A percentile compares a stretch with the other conserved stretches of the same genome.
Evolutionary conservation across 371 early-diverging fungal species (phyloP).

Genomic region (Syncephalastrum monosporum): DNA sequence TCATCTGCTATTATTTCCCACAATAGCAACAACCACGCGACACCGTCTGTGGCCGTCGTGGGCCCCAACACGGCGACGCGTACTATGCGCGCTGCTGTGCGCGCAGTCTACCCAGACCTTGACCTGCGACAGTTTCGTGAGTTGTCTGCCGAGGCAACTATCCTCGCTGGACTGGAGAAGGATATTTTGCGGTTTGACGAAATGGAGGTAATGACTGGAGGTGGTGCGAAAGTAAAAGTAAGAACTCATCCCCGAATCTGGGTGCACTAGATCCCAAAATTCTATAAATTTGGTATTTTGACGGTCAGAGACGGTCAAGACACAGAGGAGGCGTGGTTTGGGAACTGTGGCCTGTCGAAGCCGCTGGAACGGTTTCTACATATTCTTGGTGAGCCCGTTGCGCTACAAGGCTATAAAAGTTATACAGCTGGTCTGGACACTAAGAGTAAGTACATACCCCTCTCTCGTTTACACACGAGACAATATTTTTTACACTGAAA

Average conservation of each 20-base stretch:
- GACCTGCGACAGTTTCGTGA: constrained; percentile 37
- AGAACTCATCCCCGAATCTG: not conserved
- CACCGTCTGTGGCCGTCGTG: not conserved
- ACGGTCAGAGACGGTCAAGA: constrained; percentile 65
- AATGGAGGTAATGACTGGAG: constrained; percentile 31
- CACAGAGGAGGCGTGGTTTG: constrained; percentile 77
- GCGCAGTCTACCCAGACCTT: constrained; percentile 25
- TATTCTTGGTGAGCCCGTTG: constrained; percentile 71
- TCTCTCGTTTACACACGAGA: too few species aligned
- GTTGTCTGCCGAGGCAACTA: constrained; percentile 42
- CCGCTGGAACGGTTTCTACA: constrained; percentile 65
- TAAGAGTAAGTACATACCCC: constrained; percentile 48
- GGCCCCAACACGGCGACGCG: constrained; percentile 2
- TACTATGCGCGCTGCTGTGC: constrained; percentile 35
- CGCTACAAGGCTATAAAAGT: constrained; percentile 73
- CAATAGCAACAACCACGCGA: constrained; percentile 5
- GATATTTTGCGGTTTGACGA: constrained; percentile 57
- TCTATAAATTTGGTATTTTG: constrained; percentile 82
- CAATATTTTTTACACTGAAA: too few species aligned
- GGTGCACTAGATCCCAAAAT: constrained; percentile 57
- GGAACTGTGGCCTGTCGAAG: constrained; percentile 61
- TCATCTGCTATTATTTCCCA: constrained; percentile 17
- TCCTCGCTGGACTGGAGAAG: constrained; percentile 55
- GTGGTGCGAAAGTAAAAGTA: constrained; percentile 3
- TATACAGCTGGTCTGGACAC: constrained; percentile 86